Evolutionary conservation across 1,139 yeast species (phyloP), one percentile per base, ranked within the genome.

Genomic region (Yamadazyma friedrichii): DNA sequence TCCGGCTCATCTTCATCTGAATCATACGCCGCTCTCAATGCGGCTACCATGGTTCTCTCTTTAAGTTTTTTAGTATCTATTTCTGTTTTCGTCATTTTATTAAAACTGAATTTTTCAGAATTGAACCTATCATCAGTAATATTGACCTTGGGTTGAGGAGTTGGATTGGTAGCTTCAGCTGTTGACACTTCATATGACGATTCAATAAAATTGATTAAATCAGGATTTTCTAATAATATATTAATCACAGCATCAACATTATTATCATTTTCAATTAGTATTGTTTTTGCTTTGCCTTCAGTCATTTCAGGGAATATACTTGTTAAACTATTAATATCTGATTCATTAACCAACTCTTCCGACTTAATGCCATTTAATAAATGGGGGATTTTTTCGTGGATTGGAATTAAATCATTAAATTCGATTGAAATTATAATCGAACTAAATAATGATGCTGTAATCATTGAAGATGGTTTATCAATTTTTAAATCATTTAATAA

Each of bases 1-100:
- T 88, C 96, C 2, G 86, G 82, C 49, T 86, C 95, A 53, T 78
- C 82, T 52, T 86, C 95, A 46, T 85, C 93, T 15, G 80, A 75
- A 37, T 83, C 86, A 52, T 85, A 83, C 46, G 86, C 65, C 49
- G 84, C 60, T 41, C 79, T 64, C 49, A 88, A 65, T 0, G 94
- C 91, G 36, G 83, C 78, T 9, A 76, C 69, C 35, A 87, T 61
- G 0, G 88, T 80, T 50, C 69, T 75, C 50, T 80, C 77, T 48
- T 76, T 77, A 17, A 78, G 54, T 35, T 73, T 10, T 15, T 40
- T 38, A 6, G 33, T 28, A 15, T 37, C 45, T 1, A 36, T 15
- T 3, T 39, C 16, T 12, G 39, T 33, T 20, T 42, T 46, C 4
- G 41, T 12, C 5, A 43, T 9, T 20, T 42, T 46, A 12, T 41